Conservation (phyloP, 148 eudicot genomes). For the Vaccinium macrocarpon region DNA sequence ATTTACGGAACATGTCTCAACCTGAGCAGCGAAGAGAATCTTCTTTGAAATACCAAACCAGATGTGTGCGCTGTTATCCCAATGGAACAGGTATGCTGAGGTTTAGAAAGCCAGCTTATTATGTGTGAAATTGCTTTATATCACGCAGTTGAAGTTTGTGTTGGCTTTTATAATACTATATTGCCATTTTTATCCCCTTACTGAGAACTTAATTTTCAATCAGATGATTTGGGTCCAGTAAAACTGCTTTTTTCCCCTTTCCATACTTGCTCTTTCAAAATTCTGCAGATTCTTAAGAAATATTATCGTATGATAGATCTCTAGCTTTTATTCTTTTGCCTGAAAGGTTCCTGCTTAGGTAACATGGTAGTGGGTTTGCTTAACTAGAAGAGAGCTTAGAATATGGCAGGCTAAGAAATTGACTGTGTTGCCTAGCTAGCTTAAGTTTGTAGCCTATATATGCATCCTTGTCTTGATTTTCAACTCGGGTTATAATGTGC, state of each 20-base stretch:
- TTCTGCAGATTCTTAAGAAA: not conserved
- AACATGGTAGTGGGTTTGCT: not conserved
- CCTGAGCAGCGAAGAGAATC: constrained; percentile 96
- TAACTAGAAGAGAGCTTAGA: not conserved
- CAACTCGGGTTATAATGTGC: constrained; percentile 22
- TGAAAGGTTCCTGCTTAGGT: not conserved
- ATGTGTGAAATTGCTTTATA: not conserved
- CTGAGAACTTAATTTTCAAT: not conserved
- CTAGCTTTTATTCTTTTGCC: not conserved
- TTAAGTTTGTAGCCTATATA: not conserved
- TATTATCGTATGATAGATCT: not conserved
- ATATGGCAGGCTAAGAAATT: constrained; percentile 1
- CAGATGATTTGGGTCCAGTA: not conserved
- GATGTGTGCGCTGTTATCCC: constrained; percentile 95
- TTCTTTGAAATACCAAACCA: constrained; percentile 88
- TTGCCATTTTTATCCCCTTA: not conserved
- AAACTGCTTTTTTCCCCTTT: not conserved
- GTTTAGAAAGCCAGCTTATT: not conserved
- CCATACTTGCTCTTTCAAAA: not conserved
- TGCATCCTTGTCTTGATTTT: constrained; percentile 10
- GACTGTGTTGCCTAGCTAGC: not conserved
- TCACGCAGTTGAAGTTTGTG: not conserved
- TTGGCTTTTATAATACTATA: not conserved
- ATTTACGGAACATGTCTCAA: constrained; percentile 91
- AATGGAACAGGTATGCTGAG: constrained; percentile 63